Conservation (phyloP, 345 rosid species). For the Eucalyptus rudis region DNA sequence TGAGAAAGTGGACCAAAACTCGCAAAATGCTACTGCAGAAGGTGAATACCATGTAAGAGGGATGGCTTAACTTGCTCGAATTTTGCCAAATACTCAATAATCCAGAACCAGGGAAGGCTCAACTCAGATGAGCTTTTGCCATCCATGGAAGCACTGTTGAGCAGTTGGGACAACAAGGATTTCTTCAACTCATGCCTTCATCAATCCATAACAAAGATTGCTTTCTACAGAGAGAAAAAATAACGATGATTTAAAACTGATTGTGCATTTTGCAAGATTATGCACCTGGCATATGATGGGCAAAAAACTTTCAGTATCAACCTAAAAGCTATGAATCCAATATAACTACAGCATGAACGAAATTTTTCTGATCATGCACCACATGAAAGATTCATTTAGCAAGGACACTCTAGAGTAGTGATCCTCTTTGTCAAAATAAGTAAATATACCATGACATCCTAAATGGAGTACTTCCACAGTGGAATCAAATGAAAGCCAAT, state of each 20-base stretch:
- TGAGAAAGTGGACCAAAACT: background rate
- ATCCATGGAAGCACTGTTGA: background rate
- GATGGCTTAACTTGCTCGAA: constrained; percentile 13
- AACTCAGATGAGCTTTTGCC: background rate
- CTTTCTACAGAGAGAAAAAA: background rate
- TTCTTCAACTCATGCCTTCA: background rate
- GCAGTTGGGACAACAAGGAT: background rate
- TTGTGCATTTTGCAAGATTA: background rate
- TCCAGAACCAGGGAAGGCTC: constrained; percentile 36
- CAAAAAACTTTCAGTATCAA: background rate
- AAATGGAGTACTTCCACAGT: background rate
- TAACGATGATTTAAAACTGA: background rate
- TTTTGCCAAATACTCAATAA: constrained; percentile 37
- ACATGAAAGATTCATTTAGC: background rate
- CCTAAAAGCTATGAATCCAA: background rate
- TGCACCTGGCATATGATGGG: background rate
- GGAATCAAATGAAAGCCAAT: background rate
- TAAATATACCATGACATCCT: background rate
- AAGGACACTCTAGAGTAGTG: background rate
- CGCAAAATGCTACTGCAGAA: background rate
- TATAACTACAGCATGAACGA: background rate
- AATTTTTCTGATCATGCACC: background rate
- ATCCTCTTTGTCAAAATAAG: background rate
- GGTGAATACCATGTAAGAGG: constrained; percentile 23
- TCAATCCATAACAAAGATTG: background rate